phyloP scores from a whole-genome alignment of 441 rosid species.

The Syzygium syzygioides region DNA sequence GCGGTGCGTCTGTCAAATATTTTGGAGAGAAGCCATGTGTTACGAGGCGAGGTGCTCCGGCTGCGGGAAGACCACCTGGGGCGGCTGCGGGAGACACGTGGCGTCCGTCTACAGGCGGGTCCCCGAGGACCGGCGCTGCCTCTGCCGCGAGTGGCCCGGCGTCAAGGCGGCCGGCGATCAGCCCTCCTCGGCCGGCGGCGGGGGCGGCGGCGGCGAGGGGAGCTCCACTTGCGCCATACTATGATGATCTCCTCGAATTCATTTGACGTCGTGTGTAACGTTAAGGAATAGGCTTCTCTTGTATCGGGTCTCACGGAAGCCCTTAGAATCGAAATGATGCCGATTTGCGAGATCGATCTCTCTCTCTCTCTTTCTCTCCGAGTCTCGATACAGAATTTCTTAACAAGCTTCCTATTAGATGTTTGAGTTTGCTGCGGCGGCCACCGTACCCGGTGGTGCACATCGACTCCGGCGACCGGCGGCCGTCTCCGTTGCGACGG shows the following conservation, averaged over 20 bases:
- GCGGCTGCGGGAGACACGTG: conserved; percentile 41
- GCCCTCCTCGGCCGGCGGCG: conserved; percentile 1
- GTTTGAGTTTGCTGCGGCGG: neutral
- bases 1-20: no score
- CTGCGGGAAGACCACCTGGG: conserved; percentile 41
- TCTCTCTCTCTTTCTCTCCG: neutral
- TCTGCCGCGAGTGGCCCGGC: conserved; percentile 37
- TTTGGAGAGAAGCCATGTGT: conserved; percentile 5
- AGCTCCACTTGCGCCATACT: conserved; percentile 12
- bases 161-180: conserved; percentile 7
- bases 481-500: neutral
- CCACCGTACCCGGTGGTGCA: neutral
- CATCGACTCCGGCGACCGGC: neutral
- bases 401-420: neutral
- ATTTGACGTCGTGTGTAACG: neutral
- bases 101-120: conserved; percentile 22
- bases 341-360: neutral
- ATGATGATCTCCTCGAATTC: neutral
- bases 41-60: conserved; percentile 31
- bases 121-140: conserved; percentile 31
- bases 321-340: neutral
- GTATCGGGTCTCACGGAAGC: neutral
- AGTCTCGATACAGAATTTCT: neutral
- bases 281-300: neutral
- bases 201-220: neutral